A percentile compares a stretch with the other conserved stretches of the same genome.
These are phyloP conservation scores for Dothideomycetes sp. DNA, from an alignment of 2,329 filamentous ascomycete genomes.

Conservation along the genomic window DNA sequence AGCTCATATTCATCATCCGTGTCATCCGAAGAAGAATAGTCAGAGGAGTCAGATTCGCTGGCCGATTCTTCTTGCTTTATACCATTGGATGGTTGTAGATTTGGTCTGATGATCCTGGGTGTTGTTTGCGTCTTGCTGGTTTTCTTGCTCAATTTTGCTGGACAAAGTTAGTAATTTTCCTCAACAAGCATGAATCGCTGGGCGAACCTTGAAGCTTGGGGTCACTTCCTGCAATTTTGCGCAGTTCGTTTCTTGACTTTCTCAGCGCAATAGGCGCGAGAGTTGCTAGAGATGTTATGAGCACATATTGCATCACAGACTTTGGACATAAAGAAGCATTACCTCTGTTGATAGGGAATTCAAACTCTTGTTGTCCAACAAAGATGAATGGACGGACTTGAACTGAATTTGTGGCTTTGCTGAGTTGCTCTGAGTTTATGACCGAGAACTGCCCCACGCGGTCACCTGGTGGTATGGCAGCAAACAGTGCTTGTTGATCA, in stretches of 20 bases:
- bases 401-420: constrained; percentile 35
- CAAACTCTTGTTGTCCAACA: constrained; percentile 33
- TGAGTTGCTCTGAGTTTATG: constrained; percentile 33
- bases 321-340: constrained; percentile 21
- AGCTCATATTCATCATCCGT: constrained; percentile 41
- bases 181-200: background rate
- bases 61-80: constrained; percentile 13
- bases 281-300: constrained; percentile 24
- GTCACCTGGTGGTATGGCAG: constrained; percentile 22
- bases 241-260: constrained; percentile 39
- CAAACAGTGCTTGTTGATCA: constrained; percentile 21
- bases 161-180: background rate
- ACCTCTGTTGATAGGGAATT: constrained; percentile 37
- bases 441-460: constrained; percentile 32
- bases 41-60: constrained; percentile 13
- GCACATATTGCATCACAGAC: background rate
- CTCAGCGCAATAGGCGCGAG: constrained; percentile 35
- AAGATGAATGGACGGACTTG: constrained; percentile 36
- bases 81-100: constrained; percentile 7
- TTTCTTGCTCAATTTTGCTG: constrained; percentile 29
- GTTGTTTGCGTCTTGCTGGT: constrained; percentile 18
- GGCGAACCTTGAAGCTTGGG: constrained; percentile 28
- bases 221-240: constrained; percentile 34
- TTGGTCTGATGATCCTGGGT: background rate
- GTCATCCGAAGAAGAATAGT: constrained; percentile 25